These are phyloP conservation scores for Fusarium abutilonis DNA, from an alignment of 2,329 filamentous ascomycete species.

Conservation along the genomic window DNA sequence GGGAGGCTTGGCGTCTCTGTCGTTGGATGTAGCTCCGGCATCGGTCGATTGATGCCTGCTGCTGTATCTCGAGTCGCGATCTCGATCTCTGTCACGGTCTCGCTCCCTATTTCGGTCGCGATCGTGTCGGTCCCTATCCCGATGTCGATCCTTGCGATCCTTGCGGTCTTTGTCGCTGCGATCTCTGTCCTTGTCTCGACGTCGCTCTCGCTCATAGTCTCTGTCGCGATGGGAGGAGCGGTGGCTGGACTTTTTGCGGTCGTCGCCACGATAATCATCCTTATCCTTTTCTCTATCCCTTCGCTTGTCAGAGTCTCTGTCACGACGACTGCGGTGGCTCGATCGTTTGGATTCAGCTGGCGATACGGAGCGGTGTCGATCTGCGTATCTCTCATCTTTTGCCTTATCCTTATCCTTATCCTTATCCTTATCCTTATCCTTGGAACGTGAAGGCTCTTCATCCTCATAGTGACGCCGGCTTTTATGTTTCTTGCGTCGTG, in stretches of 20 bases:
- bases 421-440: constrained; percentile 45
- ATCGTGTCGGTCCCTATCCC: constrained; percentile 51
- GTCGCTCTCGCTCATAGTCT: constrained; percentile 56
- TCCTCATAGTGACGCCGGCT: constrained; percentile 57
- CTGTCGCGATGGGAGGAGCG: constrained; percentile 44
- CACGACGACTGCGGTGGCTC: constrained; percentile 69
- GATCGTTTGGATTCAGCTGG: constrained; percentile 66
- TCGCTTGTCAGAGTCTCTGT: constrained; percentile 59
- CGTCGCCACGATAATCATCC: constrained; percentile 53
- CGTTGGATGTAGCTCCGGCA: constrained; percentile 45
- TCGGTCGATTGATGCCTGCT: constrained; percentile 49
- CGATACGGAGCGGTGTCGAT: constrained; percentile 72
- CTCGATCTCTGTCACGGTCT: constrained; percentile 49
- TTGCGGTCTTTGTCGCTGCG: constrained; percentile 51
- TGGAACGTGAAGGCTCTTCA: constrained; percentile 55
- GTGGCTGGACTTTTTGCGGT: constrained; percentile 54
- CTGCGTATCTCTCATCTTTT: constrained; percentile 56
- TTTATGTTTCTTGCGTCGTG: constrained; percentile 62
- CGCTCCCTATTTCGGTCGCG: constrained; percentile 47
- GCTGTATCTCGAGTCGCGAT: constrained; percentile 47
- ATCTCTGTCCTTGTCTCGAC: constrained; percentile 53
- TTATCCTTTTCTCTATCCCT: constrained; percentile 57
- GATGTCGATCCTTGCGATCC: constrained; percentile 53
- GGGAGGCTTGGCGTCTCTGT: constrained; percentile 56
- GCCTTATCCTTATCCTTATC: constrained; percentile 46